Conservation (phyloP, 768 basidiomycete species). For the Mycena leptocephala region DNA sequence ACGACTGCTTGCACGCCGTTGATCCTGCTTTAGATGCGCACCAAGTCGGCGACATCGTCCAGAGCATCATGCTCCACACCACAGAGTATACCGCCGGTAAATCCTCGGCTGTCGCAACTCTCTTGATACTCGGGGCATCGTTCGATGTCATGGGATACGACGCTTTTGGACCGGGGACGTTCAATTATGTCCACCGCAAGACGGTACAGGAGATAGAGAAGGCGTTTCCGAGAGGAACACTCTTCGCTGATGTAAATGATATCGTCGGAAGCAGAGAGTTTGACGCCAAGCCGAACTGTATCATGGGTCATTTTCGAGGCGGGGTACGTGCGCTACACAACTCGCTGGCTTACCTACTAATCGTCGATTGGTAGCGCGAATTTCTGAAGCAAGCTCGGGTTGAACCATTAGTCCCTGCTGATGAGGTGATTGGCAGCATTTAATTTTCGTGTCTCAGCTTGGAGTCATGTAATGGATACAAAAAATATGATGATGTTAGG, state of each 20-base stretch:
- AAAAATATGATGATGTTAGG: too few species aligned
- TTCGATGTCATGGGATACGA: background rate
- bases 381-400: too few species aligned
- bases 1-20: background rate
- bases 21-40: background rate
- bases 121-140: background rate
- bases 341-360: too few species aligned
- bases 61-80: background rate
- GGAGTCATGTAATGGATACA: too few species aligned
- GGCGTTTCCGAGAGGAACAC: background rate
- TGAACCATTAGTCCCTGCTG: too few species aligned
- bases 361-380: too few species aligned
- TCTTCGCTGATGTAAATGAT: background rate
- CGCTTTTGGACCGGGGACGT: background rate
- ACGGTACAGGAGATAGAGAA: background rate
- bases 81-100: background rate
- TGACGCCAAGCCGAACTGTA: background rate
- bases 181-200: background rate
- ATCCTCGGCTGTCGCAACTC: background rate
- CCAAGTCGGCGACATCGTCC: background rate
- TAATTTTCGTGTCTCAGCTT: too few species aligned
- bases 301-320: background rate
- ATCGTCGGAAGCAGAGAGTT: background rate
- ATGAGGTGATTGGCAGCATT: too few species aligned
- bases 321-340: background rate